Evolutionary conservation across 2,329 filamentous ascomycete genomes (phyloP).

Genomic region (Aspergillus ochraceoroseus): DNA sequence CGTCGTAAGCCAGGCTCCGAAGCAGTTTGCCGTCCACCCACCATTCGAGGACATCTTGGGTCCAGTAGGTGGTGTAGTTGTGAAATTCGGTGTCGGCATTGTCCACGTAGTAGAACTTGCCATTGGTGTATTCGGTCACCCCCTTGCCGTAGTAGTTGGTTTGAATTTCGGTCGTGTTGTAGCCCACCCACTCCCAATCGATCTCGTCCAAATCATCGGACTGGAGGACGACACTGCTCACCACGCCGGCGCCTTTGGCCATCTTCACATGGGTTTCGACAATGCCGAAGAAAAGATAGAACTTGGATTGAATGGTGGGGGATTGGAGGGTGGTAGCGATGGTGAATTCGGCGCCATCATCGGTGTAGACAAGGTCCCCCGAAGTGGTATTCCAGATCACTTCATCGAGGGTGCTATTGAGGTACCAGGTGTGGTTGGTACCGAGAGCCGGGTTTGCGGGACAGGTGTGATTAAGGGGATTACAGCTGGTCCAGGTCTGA

Average conservation of each 20-base stretch:
- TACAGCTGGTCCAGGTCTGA: constrained; percentile 73
- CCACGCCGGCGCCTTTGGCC: constrained; percentile 66
- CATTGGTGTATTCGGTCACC: constrained; percentile 70
- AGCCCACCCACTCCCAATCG: constrained; percentile 58
- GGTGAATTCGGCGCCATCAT: constrained; percentile 65
- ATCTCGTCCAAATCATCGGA: constrained; percentile 83
- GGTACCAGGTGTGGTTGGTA: constrained; percentile 55
- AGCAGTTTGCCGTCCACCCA: constrained; percentile 58
- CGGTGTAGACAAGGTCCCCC: constrained; percentile 59
- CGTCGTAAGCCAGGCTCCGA: constrained; percentile 56
- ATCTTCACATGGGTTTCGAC: constrained; percentile 75
- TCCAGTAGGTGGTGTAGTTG: constrained; percentile 61
- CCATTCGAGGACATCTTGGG: constrained; percentile 60
- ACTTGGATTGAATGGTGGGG: constrained; percentile 71
- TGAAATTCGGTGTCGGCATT: constrained; percentile 52
- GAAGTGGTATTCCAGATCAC: constrained; percentile 65
- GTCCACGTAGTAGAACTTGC: constrained; percentile 64
- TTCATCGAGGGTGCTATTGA: constrained; percentile 57
- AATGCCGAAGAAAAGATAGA: constrained; percentile 81
- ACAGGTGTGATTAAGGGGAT: constrained; percentile 68
- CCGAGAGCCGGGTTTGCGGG: constrained; percentile 67
- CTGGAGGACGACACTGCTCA: constrained; percentile 76
- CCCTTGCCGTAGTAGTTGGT: constrained; percentile 98
- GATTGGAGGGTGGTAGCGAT: constrained; percentile 67
- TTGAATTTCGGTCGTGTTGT: constrained; percentile 50